Evolutionary conservation across 306 rosid genomes (phyloP), one percentile per base, ranked within the genome.

Genomic region (Vigna mungo): DNA sequence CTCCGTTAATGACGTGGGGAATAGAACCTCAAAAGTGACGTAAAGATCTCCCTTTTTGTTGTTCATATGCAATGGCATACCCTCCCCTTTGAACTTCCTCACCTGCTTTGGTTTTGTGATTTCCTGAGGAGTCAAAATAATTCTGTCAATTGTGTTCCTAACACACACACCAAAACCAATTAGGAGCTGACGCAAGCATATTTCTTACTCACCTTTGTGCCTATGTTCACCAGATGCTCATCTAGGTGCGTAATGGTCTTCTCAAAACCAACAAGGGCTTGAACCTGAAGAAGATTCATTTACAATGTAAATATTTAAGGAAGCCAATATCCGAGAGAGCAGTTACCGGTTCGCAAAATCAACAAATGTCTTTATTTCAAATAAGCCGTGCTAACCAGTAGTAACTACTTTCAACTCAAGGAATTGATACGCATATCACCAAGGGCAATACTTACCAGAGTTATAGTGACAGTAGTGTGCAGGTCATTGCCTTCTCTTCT

Each of bases 221-320:
- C 63, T n/a, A 95, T 85, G 78, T 95, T 87, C 44, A 95, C 97
- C 71, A 86, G 80, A 88, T 86, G 99, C 71, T 91, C 99, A 60
- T 95, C 99, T 9, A 92, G 89, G 84, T 95, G 99, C 80, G 91
- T 88, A 61, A 95, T 49, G 58, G 87, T 88, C 87, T 92, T 95
- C 86, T 95, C 94, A 77, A 91, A 95, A 64, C 99, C 98, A 47
- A 91, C 97, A 37, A 95, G 94, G 34, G 99, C 97, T 95, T 95
- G 97, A 86, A 95, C 97, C 99, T 92, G 82, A 72, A 75, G 63
- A 74, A 32, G 59, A 64, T 46, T 18, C 23, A 58, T 80, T 23
- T 49, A 55, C 54, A 79, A 23, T 2, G 70, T 18, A 17, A 32
- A 23, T 13, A 60, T 61, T 65, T 48, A 25, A 59, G 54, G 39